phyloP scores from a whole-genome alignment of 2,329 filamentous ascomycete species.

The Dactylonectria macrodidyma region DNA sequence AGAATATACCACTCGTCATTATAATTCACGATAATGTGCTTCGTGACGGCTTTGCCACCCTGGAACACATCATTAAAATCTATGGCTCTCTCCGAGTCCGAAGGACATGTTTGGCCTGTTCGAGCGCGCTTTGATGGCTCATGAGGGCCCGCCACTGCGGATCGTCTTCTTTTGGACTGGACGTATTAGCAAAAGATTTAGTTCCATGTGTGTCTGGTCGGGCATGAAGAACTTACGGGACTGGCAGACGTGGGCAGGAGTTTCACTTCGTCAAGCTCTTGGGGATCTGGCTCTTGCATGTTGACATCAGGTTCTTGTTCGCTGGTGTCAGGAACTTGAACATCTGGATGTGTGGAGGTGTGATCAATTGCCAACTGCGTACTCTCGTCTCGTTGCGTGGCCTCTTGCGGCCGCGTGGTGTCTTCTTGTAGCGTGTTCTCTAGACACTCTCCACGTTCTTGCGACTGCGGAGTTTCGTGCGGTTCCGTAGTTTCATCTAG shows the following conservation, averaged over 20 bases:
- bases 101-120: not conserved
- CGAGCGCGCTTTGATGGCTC: not conserved
- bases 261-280: not conserved
- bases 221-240: not conserved
- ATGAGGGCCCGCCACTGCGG: not conserved
- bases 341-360: not conserved
- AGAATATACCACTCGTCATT: constrained; percentile 10
- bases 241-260: not conserved
- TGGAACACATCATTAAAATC: constrained; percentile 24
- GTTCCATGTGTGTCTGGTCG: too few relatives aligned
- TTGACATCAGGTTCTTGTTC: not conserved
- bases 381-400: not conserved
- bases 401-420: too few relatives aligned
- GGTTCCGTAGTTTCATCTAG: not conserved
- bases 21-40: constrained; percentile 19
- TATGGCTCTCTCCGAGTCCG: not conserved
- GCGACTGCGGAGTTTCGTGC: not conserved
- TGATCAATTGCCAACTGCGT: not conserved
- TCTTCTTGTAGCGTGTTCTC: too few relatives aligned
- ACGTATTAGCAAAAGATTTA: not conserved
- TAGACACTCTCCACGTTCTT: not conserved
- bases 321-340: not conserved
- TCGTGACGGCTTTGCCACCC: constrained; percentile 12
- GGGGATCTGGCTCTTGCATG: not conserved
- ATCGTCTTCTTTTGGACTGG: not conserved